These are phyloP conservation scores for Gilbertella persicaria DNA, from an alignment of 371 early-diverging fungal species.

Conservation along the genomic window DNA sequence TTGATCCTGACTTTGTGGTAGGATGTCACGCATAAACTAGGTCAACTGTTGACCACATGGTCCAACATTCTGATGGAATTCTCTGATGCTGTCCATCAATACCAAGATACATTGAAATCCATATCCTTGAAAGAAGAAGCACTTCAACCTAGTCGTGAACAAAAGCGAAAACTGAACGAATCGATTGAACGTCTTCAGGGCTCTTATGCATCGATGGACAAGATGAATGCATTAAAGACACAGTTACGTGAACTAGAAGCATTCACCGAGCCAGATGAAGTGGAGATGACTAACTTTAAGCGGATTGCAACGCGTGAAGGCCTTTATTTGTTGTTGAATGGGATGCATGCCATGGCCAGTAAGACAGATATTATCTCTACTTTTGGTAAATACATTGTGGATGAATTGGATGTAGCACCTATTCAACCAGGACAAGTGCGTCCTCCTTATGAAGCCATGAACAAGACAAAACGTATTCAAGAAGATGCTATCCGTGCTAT, in stretches of 20 bases:
- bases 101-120: constrained; percentile 36
- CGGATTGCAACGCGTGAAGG: constrained; percentile 42
- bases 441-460: constrained; percentile 20
- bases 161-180: constrained; percentile 32
- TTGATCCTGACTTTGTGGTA: neutral
- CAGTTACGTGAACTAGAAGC: constrained; percentile 31
- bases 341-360: constrained; percentile 44
- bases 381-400: constrained; percentile 48
- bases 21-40: constrained; percentile 42
- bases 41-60: constrained; percentile 34
- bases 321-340: constrained; percentile 41
- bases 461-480: constrained; percentile 33
- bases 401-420: constrained; percentile 39
- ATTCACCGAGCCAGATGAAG: constrained; percentile 28
- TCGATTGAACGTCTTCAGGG: constrained; percentile 27
- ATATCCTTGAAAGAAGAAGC: constrained; percentile 34
- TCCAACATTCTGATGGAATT: constrained; percentile 34
- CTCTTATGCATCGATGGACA: constrained; percentile 32
- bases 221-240: constrained; percentile 29
- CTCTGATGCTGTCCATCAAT: constrained; percentile 39
- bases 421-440: constrained; percentile 32
- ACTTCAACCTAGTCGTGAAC: constrained; percentile 29
- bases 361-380: constrained; percentile 45
- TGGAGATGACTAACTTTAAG: constrained; percentile 42
- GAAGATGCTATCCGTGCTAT: constrained; percentile 33